Base-by-base conservation (phyloP, 495 filamentous ascomycete genomes). In the Penicillium diatomitis region DNA sequence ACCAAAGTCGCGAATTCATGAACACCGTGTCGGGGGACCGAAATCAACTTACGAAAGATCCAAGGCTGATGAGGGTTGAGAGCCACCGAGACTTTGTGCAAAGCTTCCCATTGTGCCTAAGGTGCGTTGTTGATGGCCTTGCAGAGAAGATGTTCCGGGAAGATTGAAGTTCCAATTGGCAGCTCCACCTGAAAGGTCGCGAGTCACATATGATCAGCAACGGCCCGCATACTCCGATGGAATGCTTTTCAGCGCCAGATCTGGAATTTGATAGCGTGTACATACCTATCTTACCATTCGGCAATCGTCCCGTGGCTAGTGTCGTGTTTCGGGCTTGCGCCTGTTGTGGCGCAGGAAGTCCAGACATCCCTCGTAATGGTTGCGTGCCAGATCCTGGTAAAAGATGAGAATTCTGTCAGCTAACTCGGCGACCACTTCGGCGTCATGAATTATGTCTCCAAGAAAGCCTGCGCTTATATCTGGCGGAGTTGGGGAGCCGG, bases 71-170 rank as follows among this genome's bases (percentile, higher is more conserved):
- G 79, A 72, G 42, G 86, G 78, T 60, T 92, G 88, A 9, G 85
- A 87, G 9, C 80, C 84, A 50, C 81, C 81, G 55, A 92, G 74
- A 58, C 84, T 88, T 64, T 91, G 87, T 47, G 88, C 88, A 66
- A 92, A 94, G 56, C 83, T 90, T 32, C 78, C 73, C 60, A 82
- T 73, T 5, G 70, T 70, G 65, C 75, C 74, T 43, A 76, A 71
- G 70, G 79, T 67, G 71, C 83, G 69, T 69, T 84, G 67, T 70
- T 80, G 81, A 62, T 77, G 66, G 56, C 68, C 72, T 56, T 73
- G 75, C 45, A 83, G 66, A 46, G 77, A 76, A 46, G 77, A 72
- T 53, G 80, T 77, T 55, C 80, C 80, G 43, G 86, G 83, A 55
- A 86, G 73, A 47, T 82, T 83, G 69, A 88, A 89, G 28, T 80